Base-by-base conservation (phyloP, 2,329 filamentous ascomycete species). In the Aspergillus ruber region DNA sequence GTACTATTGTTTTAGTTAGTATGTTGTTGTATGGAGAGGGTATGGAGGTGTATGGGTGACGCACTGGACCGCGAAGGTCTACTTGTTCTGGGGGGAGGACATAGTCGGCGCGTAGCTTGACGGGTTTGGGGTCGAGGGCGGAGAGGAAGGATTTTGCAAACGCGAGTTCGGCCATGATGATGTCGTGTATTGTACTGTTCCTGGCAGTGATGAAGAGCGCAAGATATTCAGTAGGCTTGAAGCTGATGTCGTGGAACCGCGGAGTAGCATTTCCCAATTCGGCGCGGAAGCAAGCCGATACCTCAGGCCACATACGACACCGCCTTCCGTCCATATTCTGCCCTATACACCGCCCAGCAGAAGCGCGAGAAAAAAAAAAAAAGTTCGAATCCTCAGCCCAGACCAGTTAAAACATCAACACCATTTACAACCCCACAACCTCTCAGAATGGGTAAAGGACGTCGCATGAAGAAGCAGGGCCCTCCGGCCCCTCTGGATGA, bases 401-500 rank as follows among this genome's bases (percentile, higher is more conserved):
- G n/a, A 23, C 21, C 20, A 41, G 36, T 25, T n/a, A 46, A 57
- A 45, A 32, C 46, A 35, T 45, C 44, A 52, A 47, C 47, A 47
- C 53, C 50, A 50, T 50, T 50, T 48, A 56, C 23, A 51, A 50
- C 39, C 10, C 33, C 13, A 25, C 13, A 17, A 12, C 18, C 18
- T 50, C 42, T 66, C 66, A 82, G 67, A 63, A 95, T 95, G 90
- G 90, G 89, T 76, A 81, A 83, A 53, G 88, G 90, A 68, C 86
- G 90, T 67, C 88, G 90, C 62, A 94, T 96, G 85, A 88, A 90
- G 70, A 96, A 96, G 74, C 93, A 97, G 80, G 91, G 90, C 47
- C 78, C 85, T 55, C 93, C 93, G 46, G 81, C 86, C 62, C 79
- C 86, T 55, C 79, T 96, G 56, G 88, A 93, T 56, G 88, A 95